Percentiles rank a stretch among this genome's conserved stretches.
Conservation (phyloP, 495 filamentous ascomycete genomes). For the Xylaria curta region DNA sequence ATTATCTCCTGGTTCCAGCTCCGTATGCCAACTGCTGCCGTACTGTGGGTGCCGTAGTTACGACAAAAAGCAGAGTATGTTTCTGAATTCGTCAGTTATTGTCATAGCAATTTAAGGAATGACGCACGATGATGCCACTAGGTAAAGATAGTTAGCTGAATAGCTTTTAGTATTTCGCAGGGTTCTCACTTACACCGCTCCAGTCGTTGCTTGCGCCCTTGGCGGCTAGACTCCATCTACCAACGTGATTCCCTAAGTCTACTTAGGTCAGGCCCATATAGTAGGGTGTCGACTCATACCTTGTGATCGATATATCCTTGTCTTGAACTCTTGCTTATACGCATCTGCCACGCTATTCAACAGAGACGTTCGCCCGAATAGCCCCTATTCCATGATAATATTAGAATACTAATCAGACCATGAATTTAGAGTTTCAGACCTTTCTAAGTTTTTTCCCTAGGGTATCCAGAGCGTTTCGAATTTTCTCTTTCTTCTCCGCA, state of each 20-base stretch:
- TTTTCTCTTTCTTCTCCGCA: constrained; percentile 40
- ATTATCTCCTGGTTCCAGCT: constrained; percentile 53
- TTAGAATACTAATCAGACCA: neutral
- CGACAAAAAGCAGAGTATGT: constrained; percentile 46
- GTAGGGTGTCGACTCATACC: neutral
- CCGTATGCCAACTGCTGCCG: constrained; percentile 26
- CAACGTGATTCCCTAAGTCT: neutral
- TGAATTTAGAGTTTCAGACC: constrained; percentile 27
- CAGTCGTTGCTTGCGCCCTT: constrained; percentile 33
- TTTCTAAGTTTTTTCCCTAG: constrained; percentile 32
- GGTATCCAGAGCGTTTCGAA: constrained; percentile 35
- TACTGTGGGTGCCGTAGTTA: constrained; percentile 40
- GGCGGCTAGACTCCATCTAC: constrained; percentile 29
- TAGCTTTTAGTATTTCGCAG: neutral
- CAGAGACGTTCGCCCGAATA: constrained; percentile 2
- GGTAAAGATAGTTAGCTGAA: neutral
- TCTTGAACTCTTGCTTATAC: constrained; percentile 8
- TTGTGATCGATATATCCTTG: constrained; percentile 7
- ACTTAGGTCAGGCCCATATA: constrained; percentile 9
- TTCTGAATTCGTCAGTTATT: constrained; percentile 19
- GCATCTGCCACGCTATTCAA: constrained; percentile 2
- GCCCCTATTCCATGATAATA: constrained; percentile 2
- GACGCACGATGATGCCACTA: constrained; percentile 32
- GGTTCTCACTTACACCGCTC: constrained; percentile 30
- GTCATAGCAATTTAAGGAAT: neutral